Evolutionary conservation across 768 basidiomycete genomes (phyloP), one percentile per base, ranked within the genome.

Genomic region (Leccinum incarnatum): DNA sequence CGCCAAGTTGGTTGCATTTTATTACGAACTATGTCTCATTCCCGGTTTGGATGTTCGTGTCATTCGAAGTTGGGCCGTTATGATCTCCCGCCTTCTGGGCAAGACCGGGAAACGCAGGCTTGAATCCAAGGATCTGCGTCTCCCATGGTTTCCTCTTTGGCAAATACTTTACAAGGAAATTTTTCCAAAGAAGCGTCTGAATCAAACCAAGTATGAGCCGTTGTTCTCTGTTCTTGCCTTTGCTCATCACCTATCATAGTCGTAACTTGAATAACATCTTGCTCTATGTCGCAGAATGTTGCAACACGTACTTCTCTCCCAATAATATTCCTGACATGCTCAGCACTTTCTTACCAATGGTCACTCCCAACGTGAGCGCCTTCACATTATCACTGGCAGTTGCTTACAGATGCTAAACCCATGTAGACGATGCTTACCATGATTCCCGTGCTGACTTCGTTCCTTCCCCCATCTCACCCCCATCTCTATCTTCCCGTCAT

Each of bases 131-230:
- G 92, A 93, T 67, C 78, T 93, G 30, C 76, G 84, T 62, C 83
- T 93, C 3, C 77, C 83, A 2, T 93, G 91, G 91, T 62, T 77
- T 60, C 86, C 89, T 11, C 77, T 93, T n/a, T 93, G 92, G 91
- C 77, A 81, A 15, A 76, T 79, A 25, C 72, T 93, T 29, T 79
- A 87, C 73, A 88, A 84, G 70, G 91, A 93, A 63, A 68, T 93
- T 0, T 89, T 87, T 82, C 83, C 84, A 5, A 90, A 88, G 74
- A 80, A 81, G 55, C 79, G 85, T 63, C 76, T 83, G 19, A 76
- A 80, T 21, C 86, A 88, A 60, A 69, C 78, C 25, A 79, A 82
- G 86, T 89, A 71, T 66, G 83, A 71, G n/a, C 47, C 11, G 52
- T 60, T 19, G 10, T 19, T 45, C 36, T 21, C 23, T n/a, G 23